Evolutionary conservation across 2,329 filamentous ascomycete species (phyloP).

Genomic region (Ceratocystis harringtonii): DNA sequence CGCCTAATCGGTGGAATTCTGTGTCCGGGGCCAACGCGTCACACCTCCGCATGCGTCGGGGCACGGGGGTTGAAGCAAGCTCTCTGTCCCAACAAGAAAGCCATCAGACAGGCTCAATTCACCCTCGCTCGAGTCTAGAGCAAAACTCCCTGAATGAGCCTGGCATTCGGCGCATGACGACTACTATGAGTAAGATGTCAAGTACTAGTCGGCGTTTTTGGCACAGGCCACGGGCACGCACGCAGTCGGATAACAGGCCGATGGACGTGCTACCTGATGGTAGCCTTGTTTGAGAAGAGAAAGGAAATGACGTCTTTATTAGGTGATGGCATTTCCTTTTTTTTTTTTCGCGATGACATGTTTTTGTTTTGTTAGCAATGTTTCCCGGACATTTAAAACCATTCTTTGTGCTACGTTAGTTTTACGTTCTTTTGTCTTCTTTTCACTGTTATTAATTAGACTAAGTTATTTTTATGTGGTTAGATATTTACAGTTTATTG

Average conservation of each 20-base stretch:
- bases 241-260: slow-evolving; percentile 14
- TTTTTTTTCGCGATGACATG: background rate
- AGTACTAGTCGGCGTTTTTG: slow-evolving; percentile 15
- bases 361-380: background rate
- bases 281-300: slow-evolving; percentile 12
- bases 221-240: slow-evolving; percentile 13
- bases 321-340: background rate
- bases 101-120: slow-evolving; percentile 13
- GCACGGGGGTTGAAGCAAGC: slow-evolving; percentile 5
- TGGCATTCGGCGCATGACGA: slow-evolving; percentile 16
- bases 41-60: slow-evolving; percentile 11
- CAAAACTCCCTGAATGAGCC: slow-evolving; percentile 7
- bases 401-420: background rate
- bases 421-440: background rate
- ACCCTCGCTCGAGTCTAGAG: slow-evolving; percentile 11
- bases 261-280: slow-evolving; percentile 14
- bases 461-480: background rate
- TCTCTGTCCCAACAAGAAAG: slow-evolving; percentile 15
- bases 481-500: background rate
- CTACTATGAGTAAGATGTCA: slow-evolving; percentile 16
- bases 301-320: background rate
- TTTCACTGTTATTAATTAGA: background rate
- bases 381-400: background rate
- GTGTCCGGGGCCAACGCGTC: slow-evolving; percentile 2
- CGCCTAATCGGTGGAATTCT: slow-evolving; percentile 13